Conservation (phyloP, 1,284 basidiomycete genomes). For the Cutaneotrichosporon arboriforme region DNA sequence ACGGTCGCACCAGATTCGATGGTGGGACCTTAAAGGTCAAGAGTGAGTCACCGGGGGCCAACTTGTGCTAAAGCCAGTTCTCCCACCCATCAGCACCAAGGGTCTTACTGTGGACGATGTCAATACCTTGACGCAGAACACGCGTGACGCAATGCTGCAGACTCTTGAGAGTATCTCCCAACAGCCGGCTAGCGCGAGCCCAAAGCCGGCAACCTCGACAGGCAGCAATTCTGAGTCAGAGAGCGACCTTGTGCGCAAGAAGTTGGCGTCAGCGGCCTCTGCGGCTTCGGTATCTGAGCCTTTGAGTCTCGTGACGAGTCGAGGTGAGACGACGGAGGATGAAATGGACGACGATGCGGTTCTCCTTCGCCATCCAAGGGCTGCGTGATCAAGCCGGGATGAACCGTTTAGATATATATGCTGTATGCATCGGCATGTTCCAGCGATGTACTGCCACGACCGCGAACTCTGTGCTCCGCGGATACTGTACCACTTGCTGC, state of each 20-base stretch:
- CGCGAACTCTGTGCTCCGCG: no score
- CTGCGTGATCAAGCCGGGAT: not conserved
- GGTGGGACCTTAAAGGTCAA: slow-evolving; percentile 70
- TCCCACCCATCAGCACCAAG: slow-evolving; percentile 52
- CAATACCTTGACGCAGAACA: slow-evolving; percentile 46
- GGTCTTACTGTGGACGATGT: slow-evolving; percentile 51
- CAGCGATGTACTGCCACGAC: no score
- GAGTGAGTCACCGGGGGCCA: slow-evolving; percentile 54
- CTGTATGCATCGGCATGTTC: no score
- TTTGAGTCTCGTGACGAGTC: slow-evolving; percentile 4
- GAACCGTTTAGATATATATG: no score
- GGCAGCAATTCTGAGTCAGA: not conserved
- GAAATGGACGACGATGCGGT: slow-evolving; percentile 49
- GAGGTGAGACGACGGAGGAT: slow-evolving; percentile 38
- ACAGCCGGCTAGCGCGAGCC: slow-evolving; percentile 6
- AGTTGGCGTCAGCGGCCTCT: not conserved
- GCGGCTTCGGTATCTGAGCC: not conserved
- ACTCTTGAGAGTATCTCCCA: slow-evolving; percentile 44
- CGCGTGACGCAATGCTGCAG: slow-evolving; percentile 48
- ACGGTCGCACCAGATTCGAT: slow-evolving; percentile 72
- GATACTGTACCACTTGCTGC: no score
- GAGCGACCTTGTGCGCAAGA: not conserved
- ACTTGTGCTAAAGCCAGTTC: slow-evolving; percentile 37
- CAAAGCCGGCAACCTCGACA: not conserved
- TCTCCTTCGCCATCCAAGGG: slow-evolving; percentile 38